These are phyloP conservation scores for Elongisporangium anandrum DNA, from an alignment of 352 stramenopile genomes.

Conservation along the genomic window DNA sequence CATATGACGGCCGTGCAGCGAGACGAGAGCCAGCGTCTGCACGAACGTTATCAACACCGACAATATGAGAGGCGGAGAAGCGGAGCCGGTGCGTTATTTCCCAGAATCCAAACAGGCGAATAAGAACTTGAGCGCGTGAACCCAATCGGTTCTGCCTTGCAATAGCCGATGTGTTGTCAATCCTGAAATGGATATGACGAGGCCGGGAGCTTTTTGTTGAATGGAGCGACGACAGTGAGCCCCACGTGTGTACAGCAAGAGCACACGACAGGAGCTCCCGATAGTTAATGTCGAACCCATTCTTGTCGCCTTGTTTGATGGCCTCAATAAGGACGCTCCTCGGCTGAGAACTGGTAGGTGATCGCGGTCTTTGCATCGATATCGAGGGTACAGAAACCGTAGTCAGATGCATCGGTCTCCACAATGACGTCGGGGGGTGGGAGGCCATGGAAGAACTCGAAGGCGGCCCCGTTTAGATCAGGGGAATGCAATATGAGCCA, in stretches of 20 bases:
- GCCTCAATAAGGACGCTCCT: background rate
- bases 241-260: constrained; percentile 2
- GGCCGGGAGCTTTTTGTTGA: background rate
- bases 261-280: constrained; percentile 2
- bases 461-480: background rate
- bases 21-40: constrained; percentile 1
- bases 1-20: background rate
- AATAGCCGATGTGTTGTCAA: constrained; percentile 4
- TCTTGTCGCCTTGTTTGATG: background rate
- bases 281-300: constrained; percentile 7
- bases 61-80: background rate
- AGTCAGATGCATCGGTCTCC: background rate
- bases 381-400: background rate
- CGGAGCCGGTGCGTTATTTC: background rate
- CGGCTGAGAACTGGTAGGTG: background rate
- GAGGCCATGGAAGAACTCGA: background rate
- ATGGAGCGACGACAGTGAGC: background rate
- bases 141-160: background rate
- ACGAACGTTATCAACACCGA: background rate
- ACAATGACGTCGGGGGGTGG: background rate
- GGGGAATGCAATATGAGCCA: background rate
- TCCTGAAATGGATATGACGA: constrained; percentile 1
- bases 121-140: background rate
- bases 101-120: background rate
- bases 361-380: background rate